A percentile compares a stretch with the other conserved stretches of the same genome.
Conservation (phyloP, 1,284 basidiomycete species). For the Grifola frondosa region DNA sequence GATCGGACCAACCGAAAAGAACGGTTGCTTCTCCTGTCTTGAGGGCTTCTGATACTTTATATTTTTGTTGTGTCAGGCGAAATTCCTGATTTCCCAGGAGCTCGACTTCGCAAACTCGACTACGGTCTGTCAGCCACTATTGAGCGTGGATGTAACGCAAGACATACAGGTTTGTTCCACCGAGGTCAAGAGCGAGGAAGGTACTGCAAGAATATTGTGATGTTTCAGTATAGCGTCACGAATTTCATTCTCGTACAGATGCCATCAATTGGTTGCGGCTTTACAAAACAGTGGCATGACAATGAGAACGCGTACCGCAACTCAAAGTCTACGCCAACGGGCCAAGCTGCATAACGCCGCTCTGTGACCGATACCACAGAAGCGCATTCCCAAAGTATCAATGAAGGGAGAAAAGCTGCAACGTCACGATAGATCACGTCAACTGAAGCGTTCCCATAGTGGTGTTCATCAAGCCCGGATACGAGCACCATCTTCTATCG, state of each 20-base stretch:
- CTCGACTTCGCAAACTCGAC: constrained; percentile 91
- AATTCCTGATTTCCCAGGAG: constrained; percentile 90
- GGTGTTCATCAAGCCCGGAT: too few species aligned
- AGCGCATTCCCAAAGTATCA: too few species aligned
- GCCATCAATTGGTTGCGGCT: constrained; percentile 12
- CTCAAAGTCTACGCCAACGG: too few species aligned
- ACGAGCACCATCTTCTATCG: constrained; percentile 18
- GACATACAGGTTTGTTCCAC: constrained; percentile 90
- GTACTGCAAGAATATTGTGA: constrained; percentile 61
- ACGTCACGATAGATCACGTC: too few species aligned
- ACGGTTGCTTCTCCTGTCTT: constrained; percentile 86
- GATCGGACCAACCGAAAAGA: constrained; percentile 69
- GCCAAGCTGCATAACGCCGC: too few species aligned
- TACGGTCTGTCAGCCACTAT: constrained; percentile 29
- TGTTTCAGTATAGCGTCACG: too few species aligned
- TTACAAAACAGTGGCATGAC: too few species aligned
- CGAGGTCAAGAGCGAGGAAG: constrained; percentile 92
- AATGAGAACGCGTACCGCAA: too few species aligned
- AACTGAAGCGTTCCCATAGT: too few species aligned
- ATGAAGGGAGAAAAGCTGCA: too few species aligned
- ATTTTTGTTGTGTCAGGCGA: constrained; percentile 88
- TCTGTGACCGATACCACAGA: too few species aligned
- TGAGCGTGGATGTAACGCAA: constrained; percentile 6
- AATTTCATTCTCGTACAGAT: too few species aligned
- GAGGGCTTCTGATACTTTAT: constrained; percentile 85